Evolutionary conservation across 805 yeast genomes (phyloP).

Genomic region (Metschnikowia koreensis): DNA sequence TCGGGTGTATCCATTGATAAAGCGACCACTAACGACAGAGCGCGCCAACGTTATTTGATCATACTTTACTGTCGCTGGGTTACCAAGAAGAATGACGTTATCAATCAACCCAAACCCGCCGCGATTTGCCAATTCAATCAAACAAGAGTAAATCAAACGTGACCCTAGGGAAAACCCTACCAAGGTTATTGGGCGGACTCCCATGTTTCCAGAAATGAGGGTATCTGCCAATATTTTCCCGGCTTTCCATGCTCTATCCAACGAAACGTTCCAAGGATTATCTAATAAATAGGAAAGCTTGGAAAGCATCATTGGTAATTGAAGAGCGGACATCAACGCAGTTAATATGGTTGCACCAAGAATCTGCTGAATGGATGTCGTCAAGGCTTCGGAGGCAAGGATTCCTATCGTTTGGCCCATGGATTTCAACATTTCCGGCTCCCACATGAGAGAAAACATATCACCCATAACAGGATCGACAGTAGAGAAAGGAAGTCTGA

Average conservation of each 20-base stretch:
- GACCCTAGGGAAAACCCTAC: conserved; percentile 95
- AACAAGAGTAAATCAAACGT: conserved; percentile 84
- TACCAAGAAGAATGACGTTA: conserved; percentile 82
- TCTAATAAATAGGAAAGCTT: conserved; percentile 87
- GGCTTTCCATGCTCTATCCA: conserved; percentile 96
- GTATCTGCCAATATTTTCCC: conserved; percentile 92
- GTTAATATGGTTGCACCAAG: conserved; percentile 87
- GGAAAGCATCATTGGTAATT: conserved; percentile 86
- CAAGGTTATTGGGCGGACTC: conserved; percentile 86
- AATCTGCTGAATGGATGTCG: conserved; percentile 92
- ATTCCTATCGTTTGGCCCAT: conserved; percentile 96
- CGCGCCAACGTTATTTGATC: conserved; percentile 79
- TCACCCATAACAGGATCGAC: conserved; percentile 99
- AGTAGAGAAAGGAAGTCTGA: conserved; percentile 91
- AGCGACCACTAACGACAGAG: conserved; percentile 84
- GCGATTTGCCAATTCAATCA: conserved; percentile 77
- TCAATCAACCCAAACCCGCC: conserved; percentile 89
- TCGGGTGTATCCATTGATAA: conserved; percentile 84
- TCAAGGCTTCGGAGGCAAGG: conserved; percentile 87
- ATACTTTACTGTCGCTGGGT: conserved; percentile 75
- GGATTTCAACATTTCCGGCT: conserved; percentile 93
- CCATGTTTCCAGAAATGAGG: conserved; percentile 78
- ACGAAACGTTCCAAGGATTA: conserved; percentile 96
- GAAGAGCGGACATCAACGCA: conserved; percentile 89
- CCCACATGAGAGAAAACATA: conserved; percentile 89